A percentile compares a stretch with the other conserved stretches of the same genome.
These are phyloP conservation scores for Leishmania lainsoni DNA, from an alignment of 208 protist species.

Conservation along the genomic window DNA sequence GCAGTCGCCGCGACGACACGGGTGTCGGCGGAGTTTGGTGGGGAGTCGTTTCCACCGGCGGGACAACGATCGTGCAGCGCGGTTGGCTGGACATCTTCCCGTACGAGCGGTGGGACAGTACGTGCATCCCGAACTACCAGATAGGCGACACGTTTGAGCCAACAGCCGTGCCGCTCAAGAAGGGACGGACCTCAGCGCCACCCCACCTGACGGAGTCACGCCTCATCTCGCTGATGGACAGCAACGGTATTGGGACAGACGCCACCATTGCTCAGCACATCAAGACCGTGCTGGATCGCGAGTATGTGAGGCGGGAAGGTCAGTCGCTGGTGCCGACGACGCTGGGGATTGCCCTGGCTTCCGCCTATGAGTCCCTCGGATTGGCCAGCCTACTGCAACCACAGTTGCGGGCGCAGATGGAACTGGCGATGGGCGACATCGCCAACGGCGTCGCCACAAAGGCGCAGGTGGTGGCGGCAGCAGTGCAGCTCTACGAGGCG, in stretches of 20 bases:
- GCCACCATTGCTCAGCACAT: conserved; percentile 99
- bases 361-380: conserved; percentile 95
- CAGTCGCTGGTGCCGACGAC: conserved; percentile 89
- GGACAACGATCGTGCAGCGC: conserved; percentile 88
- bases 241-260: conserved; percentile 99
- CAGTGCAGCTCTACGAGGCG: conserved; percentile 76
- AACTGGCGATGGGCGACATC: conserved; percentile 92
- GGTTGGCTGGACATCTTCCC: conserved; percentile 96
- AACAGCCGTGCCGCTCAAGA: conserved; percentile 74
- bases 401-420: conserved; percentile 93
- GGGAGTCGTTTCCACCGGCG: conserved; percentile 86
- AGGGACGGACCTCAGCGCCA: conserved; percentile 89
- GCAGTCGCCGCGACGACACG: conserved; percentile 89
- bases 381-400: conserved; percentile 91
- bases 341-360: conserved; percentile 96
- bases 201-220: conserved; percentile 96
- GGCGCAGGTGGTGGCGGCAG: conserved; percentile 77
- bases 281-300: conserved; percentile 94
- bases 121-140: conserved; percentile 92
- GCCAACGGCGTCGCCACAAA: conserved; percentile 73
- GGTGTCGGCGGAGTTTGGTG: conserved; percentile 75
- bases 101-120: conserved; percentile 91
- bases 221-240: conserved; percentile 98
- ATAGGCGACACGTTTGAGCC: conserved; percentile 90
- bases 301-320: conserved; percentile 89